Percentiles rank a stretch among this genome's conserved stretches.
phyloP scores from a whole-genome alignment of 345 rosid genomes.

The Salix caprea region DNA sequence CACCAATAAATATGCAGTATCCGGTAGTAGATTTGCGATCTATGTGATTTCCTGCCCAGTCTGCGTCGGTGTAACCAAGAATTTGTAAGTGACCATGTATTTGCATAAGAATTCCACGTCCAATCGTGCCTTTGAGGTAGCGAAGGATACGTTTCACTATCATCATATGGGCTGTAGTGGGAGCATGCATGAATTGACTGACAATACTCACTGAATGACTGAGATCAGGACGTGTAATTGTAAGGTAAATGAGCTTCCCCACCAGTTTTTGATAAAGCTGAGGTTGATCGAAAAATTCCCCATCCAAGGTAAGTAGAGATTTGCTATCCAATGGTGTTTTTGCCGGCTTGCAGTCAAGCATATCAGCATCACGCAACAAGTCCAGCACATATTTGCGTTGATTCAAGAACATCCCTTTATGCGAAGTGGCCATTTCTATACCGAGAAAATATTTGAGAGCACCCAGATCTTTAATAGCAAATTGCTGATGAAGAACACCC shows the following conservation, averaged over 20 bases:
- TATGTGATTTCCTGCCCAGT: no score
- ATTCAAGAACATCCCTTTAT: no score
- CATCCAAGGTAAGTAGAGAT: background rate
- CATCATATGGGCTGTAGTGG: background rate
- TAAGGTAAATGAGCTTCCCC: background rate
- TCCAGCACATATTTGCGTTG: background rate
- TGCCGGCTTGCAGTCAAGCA: background rate
- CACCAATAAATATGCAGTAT: background rate
- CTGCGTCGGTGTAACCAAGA: background rate
- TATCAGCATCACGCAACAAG: background rate
- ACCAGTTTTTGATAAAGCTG: background rate
- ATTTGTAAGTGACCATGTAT: background rate
- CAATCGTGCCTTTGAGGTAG: background rate
- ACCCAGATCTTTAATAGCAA: background rate
- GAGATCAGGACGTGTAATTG: background rate
- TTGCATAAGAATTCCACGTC: background rate
- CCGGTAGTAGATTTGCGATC: background rate
- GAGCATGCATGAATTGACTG: background rate
- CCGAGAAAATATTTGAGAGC: background rate
- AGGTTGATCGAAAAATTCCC: background rate
- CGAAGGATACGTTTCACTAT: no score
- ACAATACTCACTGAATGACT: no score
- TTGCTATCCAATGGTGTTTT: background rate
- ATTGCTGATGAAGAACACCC: background rate
- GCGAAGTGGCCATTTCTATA: no score